Conservation (phyloP, 1,284 basidiomycete genomes). For the Papiliotrema flavescens region DNA sequence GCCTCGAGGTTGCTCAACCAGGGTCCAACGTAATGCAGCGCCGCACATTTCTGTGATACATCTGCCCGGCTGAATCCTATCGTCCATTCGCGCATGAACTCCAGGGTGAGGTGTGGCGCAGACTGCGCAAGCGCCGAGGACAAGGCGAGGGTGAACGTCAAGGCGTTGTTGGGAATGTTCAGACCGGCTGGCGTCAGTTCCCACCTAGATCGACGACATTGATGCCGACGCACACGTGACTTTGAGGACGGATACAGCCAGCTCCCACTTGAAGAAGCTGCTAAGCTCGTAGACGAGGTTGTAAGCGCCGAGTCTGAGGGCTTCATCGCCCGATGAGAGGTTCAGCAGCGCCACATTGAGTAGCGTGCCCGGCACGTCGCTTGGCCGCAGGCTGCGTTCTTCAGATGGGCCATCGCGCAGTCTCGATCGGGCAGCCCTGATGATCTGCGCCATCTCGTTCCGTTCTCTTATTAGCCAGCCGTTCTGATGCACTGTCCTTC, state of each 20-base stretch:
- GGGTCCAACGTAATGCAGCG: constrained; percentile 73
- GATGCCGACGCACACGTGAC: constrained; percentile 56
- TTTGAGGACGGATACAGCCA: constrained; percentile 57
- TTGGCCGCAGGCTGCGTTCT: constrained; percentile 69
- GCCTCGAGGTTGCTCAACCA: constrained; percentile 76
- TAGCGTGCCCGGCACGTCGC: constrained; percentile 76
- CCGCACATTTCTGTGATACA: constrained; percentile 63
- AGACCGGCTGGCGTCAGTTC: constrained; percentile 53
- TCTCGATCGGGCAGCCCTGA: constrained; percentile 33
- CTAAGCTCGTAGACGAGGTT: constrained; percentile 73
- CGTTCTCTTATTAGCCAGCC: constrained; percentile 58
- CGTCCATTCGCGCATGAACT: constrained; percentile 78
- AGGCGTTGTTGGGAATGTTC: constrained; percentile 68
- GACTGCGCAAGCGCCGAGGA: constrained; percentile 69
- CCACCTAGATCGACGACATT: background rate
- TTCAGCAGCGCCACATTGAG: constrained; percentile 77
- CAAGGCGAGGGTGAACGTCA: constrained; percentile 61
- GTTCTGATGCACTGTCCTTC: constrained; percentile 20
- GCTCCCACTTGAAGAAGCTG: constrained; percentile 71
- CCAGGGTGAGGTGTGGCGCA: constrained; percentile 74
- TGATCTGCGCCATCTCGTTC: constrained; percentile 61
- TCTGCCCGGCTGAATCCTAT: constrained; percentile 57
- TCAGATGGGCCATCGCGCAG: constrained; percentile 52
- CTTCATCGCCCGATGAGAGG: constrained; percentile 66
- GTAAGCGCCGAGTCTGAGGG: constrained; percentile 71